Conservation (phyloP, 1,139 yeast species). For the Casaregolazyma lundiana region DNA sequence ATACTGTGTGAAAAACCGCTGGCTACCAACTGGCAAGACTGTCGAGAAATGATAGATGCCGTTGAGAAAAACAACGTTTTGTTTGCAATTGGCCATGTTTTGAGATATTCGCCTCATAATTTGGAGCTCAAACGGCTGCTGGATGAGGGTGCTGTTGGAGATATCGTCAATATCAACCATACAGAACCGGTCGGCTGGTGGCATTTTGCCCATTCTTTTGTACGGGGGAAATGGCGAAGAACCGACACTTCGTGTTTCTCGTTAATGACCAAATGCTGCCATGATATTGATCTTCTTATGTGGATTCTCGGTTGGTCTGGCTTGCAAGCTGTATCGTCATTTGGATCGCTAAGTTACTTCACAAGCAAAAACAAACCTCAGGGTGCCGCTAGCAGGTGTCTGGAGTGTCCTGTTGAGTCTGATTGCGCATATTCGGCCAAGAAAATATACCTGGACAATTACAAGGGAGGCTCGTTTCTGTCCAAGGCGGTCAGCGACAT, state of each 20-base stretch:
- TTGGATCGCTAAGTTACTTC: constrained; percentile 26
- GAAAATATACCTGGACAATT: constrained; percentile 23
- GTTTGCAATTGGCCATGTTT: constrained; percentile 29
- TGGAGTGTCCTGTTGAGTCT: constrained; percentile 22
- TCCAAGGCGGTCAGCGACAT: constrained; percentile 22
- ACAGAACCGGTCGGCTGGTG: constrained; percentile 32
- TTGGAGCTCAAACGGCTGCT: constrained; percentile 22
- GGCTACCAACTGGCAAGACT: constrained; percentile 26
- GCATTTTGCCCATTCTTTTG: constrained; percentile 31
- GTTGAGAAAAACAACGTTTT: constrained; percentile 24
- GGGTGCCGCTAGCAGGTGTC: constrained; percentile 22
- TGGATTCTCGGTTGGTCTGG: constrained; percentile 26
- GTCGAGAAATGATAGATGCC: constrained; percentile 24
- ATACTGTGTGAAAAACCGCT: constrained; percentile 29
- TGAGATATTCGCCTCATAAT: constrained; percentile 30
- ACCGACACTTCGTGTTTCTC: constrained; percentile 23
- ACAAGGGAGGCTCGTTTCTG: constrained; percentile 19
- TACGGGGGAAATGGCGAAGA: constrained; percentile 30
- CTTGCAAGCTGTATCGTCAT: constrained; percentile 23
- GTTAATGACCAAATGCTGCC: constrained; percentile 30
- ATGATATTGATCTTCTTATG: constrained; percentile 26
- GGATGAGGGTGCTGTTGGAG: constrained; percentile 25
- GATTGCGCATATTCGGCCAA: constrained; percentile 27
- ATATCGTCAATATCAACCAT: constrained; percentile 27
- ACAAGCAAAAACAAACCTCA: constrained; percentile 24